Conservation (phyloP, 495 filamentous ascomycete species). For the Emericellopsis terricola region DNA sequence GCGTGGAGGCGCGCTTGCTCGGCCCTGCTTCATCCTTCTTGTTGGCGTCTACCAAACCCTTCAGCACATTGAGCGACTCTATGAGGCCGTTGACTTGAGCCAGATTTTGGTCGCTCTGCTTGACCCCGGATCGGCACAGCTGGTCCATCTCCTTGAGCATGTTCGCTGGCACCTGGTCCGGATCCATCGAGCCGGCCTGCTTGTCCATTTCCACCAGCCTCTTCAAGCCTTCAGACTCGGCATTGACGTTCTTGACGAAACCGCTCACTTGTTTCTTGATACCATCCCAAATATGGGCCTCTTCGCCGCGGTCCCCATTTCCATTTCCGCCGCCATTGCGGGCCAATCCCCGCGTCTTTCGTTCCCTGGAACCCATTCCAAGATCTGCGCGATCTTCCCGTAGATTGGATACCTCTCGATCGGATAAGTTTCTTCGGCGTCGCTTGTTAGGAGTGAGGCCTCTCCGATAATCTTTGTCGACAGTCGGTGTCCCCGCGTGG, state of each 20-base stretch:
- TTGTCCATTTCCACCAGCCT: slow-evolving; percentile 23
- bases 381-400: neutral
- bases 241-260: slow-evolving; percentile 21
- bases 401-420: neutral
- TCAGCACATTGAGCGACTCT: slow-evolving; percentile 25
- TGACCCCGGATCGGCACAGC: slow-evolving; percentile 22
- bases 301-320: slow-evolving; percentile 21
- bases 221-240: slow-evolving; percentile 18
- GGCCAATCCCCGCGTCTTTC: slow-evolving; percentile 26
- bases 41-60: slow-evolving; percentile 31
- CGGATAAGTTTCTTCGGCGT: too few relatives aligned
- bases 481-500: too few relatives aligned
- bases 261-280: slow-evolving; percentile 22
- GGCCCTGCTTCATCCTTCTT: slow-evolving; percentile 33
- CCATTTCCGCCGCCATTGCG: slow-evolving; percentile 15
- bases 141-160: slow-evolving; percentile 19
- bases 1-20: slow-evolving; percentile 11
- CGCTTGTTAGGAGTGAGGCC: too few relatives aligned
- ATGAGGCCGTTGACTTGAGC: slow-evolving; percentile 18
- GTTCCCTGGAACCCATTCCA: slow-evolving; percentile 13
- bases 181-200: slow-evolving; percentile 20
- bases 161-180: slow-evolving; percentile 8
- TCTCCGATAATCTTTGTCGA: too few relatives aligned
- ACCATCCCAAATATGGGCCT: slow-evolving; percentile 24
- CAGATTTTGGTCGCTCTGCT: slow-evolving; percentile 17